Conservation (phyloP, 306 rosid genomes). For the Glycine latifolia region DNA sequence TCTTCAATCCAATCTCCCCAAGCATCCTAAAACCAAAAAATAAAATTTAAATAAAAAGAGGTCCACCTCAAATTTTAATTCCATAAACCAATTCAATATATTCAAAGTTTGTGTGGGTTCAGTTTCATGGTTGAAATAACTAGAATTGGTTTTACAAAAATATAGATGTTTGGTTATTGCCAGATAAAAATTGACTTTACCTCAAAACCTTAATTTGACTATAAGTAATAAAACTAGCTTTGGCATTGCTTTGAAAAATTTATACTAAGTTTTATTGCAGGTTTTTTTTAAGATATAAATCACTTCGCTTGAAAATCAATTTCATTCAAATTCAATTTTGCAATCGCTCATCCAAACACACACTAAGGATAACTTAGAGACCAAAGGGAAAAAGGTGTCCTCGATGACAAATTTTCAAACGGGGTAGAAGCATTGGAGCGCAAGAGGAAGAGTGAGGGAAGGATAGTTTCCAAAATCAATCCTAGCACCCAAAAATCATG, state of each 20-base stretch:
- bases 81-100: not conserved
- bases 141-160: not conserved
- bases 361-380: not conserved
- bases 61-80: not conserved
- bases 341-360: not conserved
- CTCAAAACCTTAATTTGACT: not conserved
- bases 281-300: not conserved
- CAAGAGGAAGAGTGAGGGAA: too few relatives aligned
- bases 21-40: conserved; percentile 66
- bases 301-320: not conserved
- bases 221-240: not conserved
- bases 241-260: not conserved
- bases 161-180: not conserved
- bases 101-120: not conserved
- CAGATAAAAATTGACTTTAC: not conserved
- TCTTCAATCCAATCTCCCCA: conserved; percentile 83
- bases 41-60: not conserved
- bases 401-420: conserved; percentile 59
- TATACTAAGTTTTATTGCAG: not conserved
- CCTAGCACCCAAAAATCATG: too few relatives aligned
- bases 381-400: conserved; percentile 41
- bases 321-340: not conserved
- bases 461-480: too few relatives aligned
- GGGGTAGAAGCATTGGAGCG: too few relatives aligned
- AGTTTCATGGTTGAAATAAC: not conserved